These are phyloP conservation scores for Mortierella sp. DNA, from an alignment of 371 early-diverging fungal genomes.

Conservation along the genomic window DNA sequence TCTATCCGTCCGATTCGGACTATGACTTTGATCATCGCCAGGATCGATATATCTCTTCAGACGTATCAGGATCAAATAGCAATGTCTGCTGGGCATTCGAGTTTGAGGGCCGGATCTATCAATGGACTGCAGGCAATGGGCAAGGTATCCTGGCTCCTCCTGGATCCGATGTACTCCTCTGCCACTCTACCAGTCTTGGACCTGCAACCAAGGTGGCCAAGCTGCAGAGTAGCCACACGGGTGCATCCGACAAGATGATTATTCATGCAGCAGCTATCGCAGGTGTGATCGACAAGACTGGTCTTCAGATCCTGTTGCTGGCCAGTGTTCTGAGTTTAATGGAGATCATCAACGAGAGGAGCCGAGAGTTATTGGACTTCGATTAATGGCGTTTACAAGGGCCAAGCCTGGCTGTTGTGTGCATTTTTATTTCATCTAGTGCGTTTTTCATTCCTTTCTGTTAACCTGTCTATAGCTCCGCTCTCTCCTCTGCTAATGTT, in stretches of 20 bases:
- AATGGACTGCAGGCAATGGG: conserved; percentile 49
- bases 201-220: conserved; percentile 46
- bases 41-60: conserved; percentile 14
- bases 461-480: no score
- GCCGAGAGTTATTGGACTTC: conserved; percentile 49
- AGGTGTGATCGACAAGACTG: conserved; percentile 36
- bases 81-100: conserved; percentile 51
- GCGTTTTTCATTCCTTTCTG: not conserved
- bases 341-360: conserved; percentile 47
- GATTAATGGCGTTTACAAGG: conserved; percentile 17
- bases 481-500: no score
- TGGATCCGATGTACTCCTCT: conserved; percentile 44
- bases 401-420: no score
- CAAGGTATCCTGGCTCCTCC: conserved; percentile 52
- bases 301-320: conserved; percentile 44
- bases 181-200: conserved; percentile 46
- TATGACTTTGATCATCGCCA: conserved; percentile 39
- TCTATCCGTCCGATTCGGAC: conserved; percentile 22
- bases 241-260: conserved; percentile 43
- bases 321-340: conserved; percentile 41
- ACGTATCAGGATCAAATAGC: conserved; percentile 3
- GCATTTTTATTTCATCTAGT: no score
- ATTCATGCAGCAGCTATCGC: conserved; percentile 21
- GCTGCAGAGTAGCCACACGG: conserved; percentile 51
- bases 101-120: conserved; percentile 49